Base-by-base conservation (phyloP, 2,329 filamentous ascomycete species). In the Exutisphaerella laricina region DNA sequence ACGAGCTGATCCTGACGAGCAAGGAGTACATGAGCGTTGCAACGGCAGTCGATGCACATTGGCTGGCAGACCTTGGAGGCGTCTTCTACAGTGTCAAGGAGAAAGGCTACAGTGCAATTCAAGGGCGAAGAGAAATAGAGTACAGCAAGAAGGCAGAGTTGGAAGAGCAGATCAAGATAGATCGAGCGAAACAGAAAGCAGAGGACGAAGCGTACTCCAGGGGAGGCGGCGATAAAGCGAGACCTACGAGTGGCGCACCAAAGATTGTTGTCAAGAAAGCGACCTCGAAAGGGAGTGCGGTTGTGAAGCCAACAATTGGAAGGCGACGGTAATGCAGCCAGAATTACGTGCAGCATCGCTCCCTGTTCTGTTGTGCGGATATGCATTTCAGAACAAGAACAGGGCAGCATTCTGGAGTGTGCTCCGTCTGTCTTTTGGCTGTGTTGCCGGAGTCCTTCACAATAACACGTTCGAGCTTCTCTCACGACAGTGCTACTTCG, bases 1-100 rank as follows among this genome's bases (percentile, higher is more conserved):
- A 98, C 71, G 92, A 98, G 66, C 78, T 98, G 45, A 95, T 98
- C 57, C 79, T 98, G 48, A 98, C 92, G 0, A 87, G 83, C 44
- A 96, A 95, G 63, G 92, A 97, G 63, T 98, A 97, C 70, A 96
- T 98, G 81, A 94, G 87, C 3, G 95, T 88, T 4, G 92, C 98
- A 7, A 98, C 92, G 4, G 80, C 88, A 1, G 92, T 98, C 1
- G 92, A 98, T 63, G 90, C 92, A 39, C 88, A 94, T 62, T 98
- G 92, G 92, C 78, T 98, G 29, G 92, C 92, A 5, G 92, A 98
- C 62, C 73, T 98, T 4, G 92, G 94, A 23, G 92, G 89, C 1
- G 92, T 98, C 0, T 98, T 98, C 66, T 98, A 97, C 66, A 92
- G 85, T 1, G 78, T 98, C 60, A 96, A 95, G 69, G 90, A 97